phyloP scores from a whole-genome alignment of 129 eudicot genomes.

The Centrapalus pauciflorus region DNA sequence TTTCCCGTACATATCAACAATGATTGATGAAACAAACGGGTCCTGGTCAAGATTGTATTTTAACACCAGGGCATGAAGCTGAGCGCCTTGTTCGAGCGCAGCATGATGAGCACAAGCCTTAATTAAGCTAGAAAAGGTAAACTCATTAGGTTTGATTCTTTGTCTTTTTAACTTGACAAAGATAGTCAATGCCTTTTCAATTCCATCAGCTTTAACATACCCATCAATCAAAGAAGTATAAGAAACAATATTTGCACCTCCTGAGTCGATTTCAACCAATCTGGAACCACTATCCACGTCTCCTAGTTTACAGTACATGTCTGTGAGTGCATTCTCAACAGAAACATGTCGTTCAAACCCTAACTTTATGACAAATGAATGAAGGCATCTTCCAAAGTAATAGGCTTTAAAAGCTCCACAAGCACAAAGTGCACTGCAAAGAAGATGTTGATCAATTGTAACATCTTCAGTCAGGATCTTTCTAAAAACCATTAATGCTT shows the following conservation, averaged over 20 bases:
- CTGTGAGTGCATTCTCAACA: conserved; percentile 39
- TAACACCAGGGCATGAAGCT: conserved; percentile 42
- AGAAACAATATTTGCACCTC: conserved; percentile 29
- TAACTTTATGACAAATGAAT: conserved; percentile 27
- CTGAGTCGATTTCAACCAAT: conserved; percentile 21
- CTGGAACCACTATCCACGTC: conserved; percentile 42
- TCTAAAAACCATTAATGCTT: conserved; percentile 34
- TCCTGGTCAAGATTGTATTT: conserved; percentile 32
- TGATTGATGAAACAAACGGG: conserved; percentile 34
- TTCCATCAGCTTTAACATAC: conserved; percentile 31
- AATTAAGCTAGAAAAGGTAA: conserved; percentile 45
- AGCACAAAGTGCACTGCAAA: conserved; percentile 35
- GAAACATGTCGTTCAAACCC: conserved; percentile 31
- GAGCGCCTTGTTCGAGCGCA: conserved; percentile 48
- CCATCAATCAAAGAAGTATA: conserved; percentile 49
- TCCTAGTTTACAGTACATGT: conserved; percentile 46
- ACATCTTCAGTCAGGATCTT: conserved; percentile 34
- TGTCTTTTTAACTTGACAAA: conserved; percentile 36
- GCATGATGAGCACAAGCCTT: conserved; percentile 51
- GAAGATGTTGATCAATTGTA: conserved; percentile 30
- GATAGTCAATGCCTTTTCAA: conserved; percentile 32
- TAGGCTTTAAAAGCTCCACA: conserved; percentile 32
- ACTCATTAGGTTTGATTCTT: conserved; percentile 34
- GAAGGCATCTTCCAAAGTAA: conserved; percentile 29
- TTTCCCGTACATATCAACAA: conserved; percentile 53